Evolutionary conservation across 345 rosid species (phyloP).

Genomic region (Abelmoschus esculentus): DNA sequence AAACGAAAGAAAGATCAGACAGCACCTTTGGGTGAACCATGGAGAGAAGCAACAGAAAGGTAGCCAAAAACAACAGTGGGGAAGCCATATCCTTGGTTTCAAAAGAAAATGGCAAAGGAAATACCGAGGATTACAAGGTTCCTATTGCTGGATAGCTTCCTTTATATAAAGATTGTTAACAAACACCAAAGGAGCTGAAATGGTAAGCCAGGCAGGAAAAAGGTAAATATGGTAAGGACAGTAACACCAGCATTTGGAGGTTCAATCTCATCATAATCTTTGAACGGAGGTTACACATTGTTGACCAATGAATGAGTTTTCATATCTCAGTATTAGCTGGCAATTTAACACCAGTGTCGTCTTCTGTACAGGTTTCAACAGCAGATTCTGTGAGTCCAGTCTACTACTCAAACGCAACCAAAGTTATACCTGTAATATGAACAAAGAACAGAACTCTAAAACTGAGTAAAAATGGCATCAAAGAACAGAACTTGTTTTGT

Average conservation of each 20-base stretch:
- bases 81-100: constrained; percentile 5
- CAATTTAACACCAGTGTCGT: constrained; percentile 5
- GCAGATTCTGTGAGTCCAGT: constrained; percentile 44
- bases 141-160: neutral
- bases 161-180: neutral
- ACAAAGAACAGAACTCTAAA: neutral
- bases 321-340: constrained; percentile 3
- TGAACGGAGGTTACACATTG: neutral
- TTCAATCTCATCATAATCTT: neutral
- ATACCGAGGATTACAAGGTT: neutral
- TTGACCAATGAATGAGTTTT: constrained; percentile 14
- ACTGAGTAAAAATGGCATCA: neutral
- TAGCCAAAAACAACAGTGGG: constrained; percentile 18
- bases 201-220: neutral
- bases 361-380: constrained; percentile 12
- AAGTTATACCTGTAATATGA: neutral
- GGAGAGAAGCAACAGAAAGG: constrained; percentile 25
- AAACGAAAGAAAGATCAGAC: neutral
- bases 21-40: constrained; percentile 19
- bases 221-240: no score
- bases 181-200: neutral
- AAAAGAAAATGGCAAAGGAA: neutral
- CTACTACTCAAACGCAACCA: neutral
- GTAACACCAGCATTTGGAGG: neutral
- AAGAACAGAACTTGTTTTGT: no score